These are phyloP conservation scores for Tricholoma matsutake DNA, from an alignment of 768 basidiomycete genomes.

Conservation along the genomic window DNA sequence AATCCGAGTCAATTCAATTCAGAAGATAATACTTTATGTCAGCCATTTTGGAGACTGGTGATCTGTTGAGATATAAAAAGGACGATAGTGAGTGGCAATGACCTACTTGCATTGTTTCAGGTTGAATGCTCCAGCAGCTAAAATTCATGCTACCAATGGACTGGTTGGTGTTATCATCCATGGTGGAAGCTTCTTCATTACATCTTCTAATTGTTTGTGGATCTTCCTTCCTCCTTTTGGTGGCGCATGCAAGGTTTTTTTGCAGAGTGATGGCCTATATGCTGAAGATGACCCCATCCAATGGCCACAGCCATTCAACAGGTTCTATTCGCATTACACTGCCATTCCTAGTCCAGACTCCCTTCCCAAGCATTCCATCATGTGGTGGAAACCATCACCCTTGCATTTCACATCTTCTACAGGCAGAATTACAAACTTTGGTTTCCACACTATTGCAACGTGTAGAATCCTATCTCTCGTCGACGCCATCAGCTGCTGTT, in stretches of 20 bases:
- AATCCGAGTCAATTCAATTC: no score
- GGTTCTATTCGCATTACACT: background rate
- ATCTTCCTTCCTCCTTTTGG: background rate
- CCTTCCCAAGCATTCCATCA: no score
- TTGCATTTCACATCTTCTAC: no score
- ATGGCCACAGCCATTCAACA: conserved; percentile 1
- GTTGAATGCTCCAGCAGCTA: background rate
- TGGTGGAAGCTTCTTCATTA: background rate
- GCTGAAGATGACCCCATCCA: background rate
- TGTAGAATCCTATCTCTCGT: no score
- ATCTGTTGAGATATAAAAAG: background rate
- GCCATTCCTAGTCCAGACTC: no score
- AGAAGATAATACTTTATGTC: background rate
- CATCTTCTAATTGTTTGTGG: background rate
- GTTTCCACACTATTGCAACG: no score
- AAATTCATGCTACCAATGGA: background rate
- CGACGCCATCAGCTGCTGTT: no score
- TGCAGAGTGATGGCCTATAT: background rate
- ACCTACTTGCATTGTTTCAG: background rate
- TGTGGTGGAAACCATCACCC: no score
- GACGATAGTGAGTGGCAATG: background rate
- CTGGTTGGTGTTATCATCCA: background rate
- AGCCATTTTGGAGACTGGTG: background rate
- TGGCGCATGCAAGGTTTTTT: no score
- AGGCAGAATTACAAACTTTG: no score